Evolutionary conservation across 2,329 filamentous ascomycete genomes (phyloP), one percentile per base, ranked within the genome.

Genomic region (Calonectria ilicicola): DNA sequence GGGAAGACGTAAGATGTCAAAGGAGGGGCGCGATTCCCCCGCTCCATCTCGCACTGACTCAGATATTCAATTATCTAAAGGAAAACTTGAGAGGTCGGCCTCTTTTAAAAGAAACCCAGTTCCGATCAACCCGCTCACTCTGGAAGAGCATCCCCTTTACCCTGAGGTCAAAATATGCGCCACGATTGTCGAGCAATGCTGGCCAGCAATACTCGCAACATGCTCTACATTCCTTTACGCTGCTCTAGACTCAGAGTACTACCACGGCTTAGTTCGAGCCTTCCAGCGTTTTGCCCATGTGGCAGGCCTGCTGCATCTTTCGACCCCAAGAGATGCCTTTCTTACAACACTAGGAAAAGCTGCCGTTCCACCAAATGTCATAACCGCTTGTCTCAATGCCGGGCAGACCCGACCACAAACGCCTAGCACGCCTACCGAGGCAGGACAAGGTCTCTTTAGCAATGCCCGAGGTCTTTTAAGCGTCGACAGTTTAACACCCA

Each of bases 271-370:
- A 1, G 96, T 99, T 27, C 91, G 97, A 76, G 94, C 96, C 0
- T 98, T 98, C 77, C 97, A 99, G 80, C 95, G 97, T 76, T 94
- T 99, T 79, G 94, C 97, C 1, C 97, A 99, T 81, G 96, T 98
- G 3, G 95, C 97, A 46, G 97, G 97, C 6, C 87, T 99, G 58
- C 85, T 99, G 10, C 92, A 96, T 74, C 89, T 98, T 12, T 87
- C 90, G 15, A 98, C 96, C 0, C 96, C 97, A 0, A 90, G 97
- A 75, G 97, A 99, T 87, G 97, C 97, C 0, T 97, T 99, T 79
- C 87, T 99, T 40, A 98, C 97, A 0, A 98, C 96, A 0, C 86
- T 99, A 3, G 95, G 95, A 0, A 99, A 99, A 84, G 93, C 96
- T 51, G 95, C 97, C 9, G 94, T 98, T 2, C 97, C 97, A 3